Conservation (phyloP, 176 grass and related monocot species). For the Stipa capillata region DNA sequence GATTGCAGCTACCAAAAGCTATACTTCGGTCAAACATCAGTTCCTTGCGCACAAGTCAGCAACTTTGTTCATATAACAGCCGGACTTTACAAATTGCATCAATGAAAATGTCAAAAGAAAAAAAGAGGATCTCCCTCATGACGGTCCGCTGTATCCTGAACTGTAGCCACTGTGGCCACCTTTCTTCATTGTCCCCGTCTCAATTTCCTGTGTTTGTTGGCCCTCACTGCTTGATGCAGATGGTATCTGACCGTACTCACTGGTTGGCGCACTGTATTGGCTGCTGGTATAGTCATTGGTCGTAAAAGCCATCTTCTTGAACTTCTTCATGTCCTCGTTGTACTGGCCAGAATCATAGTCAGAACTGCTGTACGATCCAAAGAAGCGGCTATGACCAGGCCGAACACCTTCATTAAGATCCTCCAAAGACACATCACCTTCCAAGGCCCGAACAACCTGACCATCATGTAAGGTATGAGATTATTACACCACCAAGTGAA, state of each 20-base stretch:
- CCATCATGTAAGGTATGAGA: not conserved
- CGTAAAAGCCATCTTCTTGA: slow-evolving; percentile 65
- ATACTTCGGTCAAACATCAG: slow-evolving; percentile 31
- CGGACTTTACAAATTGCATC: slow-evolving; percentile 40
- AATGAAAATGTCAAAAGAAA: not conserved
- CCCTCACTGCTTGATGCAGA: slow-evolving; percentile 87
- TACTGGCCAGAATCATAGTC: slow-evolving; percentile 84
- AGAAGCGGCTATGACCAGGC: slow-evolving; percentile 73
- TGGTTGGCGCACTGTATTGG: slow-evolving; percentile 81
- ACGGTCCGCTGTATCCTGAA: slow-evolving; percentile 46
- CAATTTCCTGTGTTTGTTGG: slow-evolving; percentile 62
- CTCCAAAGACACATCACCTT: slow-evolving; percentile 83
- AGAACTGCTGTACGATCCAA: slow-evolving; percentile 62
- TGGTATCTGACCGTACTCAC: slow-evolving; percentile 75
- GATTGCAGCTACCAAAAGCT: slow-evolving; percentile 36
- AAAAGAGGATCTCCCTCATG: slow-evolving; percentile 15
- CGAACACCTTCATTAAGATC: slow-evolving; percentile 69
- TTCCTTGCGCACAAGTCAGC: slow-evolving; percentile 38
- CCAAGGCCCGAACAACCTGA: slow-evolving; percentile 82
- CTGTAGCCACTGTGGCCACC: slow-evolving; percentile 37
- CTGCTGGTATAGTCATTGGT: slow-evolving; percentile 66
- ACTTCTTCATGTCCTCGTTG: slow-evolving; percentile 90
- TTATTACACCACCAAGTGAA: not conserved
- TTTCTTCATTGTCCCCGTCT: slow-evolving; percentile 49
- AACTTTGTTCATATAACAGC: slow-evolving; percentile 26